Evolutionary conservation across 768 basidiomycete genomes (phyloP), one percentile per base, ranked within the genome.

Genomic region (Sutorius australiensis): DNA sequence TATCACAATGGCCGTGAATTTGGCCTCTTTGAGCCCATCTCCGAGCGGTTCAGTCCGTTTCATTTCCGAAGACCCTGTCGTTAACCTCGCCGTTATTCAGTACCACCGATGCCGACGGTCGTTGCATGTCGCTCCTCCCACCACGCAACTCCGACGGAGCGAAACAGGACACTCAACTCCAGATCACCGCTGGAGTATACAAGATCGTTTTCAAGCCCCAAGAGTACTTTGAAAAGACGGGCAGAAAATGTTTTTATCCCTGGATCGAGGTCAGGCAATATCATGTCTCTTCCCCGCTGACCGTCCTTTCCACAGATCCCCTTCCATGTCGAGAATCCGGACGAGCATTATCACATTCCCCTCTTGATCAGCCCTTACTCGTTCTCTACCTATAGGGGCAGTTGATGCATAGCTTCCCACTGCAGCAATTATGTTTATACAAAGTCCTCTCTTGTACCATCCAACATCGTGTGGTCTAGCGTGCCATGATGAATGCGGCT

Each of bases 351-450:
- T 66, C 94, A 97, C 60, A 84, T 97, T 48, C 94, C 94, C 0
- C 75, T 97, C n/a, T 71, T 97, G 13, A 86, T 95, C 63, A 95
- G 90, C 67, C 92, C 93, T 5, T 92, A 86, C 70, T 89, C 88
- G 4, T 97, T 84, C 67, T 94, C 93, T 13, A 95, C 94, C 6
- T 97, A 95, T 66, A 77, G 92, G 57, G 94, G 94, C n/a, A 95
- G 90, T 69, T 92, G 61, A 68, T 63, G 31, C 28, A 11, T 13
- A 5, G 7, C 30, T 34, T 21, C 16, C 16, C 19, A n/a, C 14
- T n/a, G 39, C 38, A 39, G 24, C 27, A n/a, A 52, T 55, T 46
- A 46, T 58, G 46, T 30, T 46, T 32, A 48, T 50, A 50, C 43
- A 47, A 19, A 46, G 41, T 44, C 44, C 13, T 24, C 30, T 32